Percentiles rank a stretch among this genome's conserved stretches.
These are phyloP conservation scores for Warburgia ugandensis DNA, from an alignment of 164 flowering plant species.

Conservation along the genomic window DNA sequence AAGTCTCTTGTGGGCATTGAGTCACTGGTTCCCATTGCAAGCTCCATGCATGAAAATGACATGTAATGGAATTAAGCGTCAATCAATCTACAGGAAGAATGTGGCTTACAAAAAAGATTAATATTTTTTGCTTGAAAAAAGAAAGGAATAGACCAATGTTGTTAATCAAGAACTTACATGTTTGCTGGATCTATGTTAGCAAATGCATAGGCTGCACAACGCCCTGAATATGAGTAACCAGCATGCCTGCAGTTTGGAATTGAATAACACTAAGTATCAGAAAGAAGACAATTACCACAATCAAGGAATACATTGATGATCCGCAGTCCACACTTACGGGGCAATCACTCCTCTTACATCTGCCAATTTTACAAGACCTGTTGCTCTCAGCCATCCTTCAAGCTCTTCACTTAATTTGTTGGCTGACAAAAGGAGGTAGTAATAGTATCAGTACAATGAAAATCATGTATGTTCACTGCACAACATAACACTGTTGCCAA, in stretches of 20 bases:
- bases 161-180: constrained; percentile 42
- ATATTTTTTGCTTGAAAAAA: no score
- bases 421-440: no score
- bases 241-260: constrained; percentile 63
- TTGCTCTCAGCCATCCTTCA: constrained; percentile 70
- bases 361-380: constrained; percentile 62
- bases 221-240: constrained; percentile 95
- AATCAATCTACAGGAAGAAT: no score
- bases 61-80: no score
- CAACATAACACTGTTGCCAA: no score
- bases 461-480: no score
- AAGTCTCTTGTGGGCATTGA: no score
- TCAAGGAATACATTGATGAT: background rate
- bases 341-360: constrained; percentile 97
- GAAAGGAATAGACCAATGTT: background rate
- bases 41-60: no score
- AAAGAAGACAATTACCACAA: background rate
- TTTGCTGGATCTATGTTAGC: constrained; percentile 82
- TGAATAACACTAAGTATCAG: background rate
- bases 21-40: no score
- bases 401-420: constrained; percentile 61
- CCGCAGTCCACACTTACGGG: constrained; percentile 53
- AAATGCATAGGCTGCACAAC: constrained; percentile 94
- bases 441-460: no score
- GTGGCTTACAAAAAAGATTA: no score